Percentiles rank a stretch among this genome's conserved stretches.
phyloP scores from a whole-genome alignment of 2,329 filamentous ascomycete genomes.

The Colletotrichum sp. region DNA sequence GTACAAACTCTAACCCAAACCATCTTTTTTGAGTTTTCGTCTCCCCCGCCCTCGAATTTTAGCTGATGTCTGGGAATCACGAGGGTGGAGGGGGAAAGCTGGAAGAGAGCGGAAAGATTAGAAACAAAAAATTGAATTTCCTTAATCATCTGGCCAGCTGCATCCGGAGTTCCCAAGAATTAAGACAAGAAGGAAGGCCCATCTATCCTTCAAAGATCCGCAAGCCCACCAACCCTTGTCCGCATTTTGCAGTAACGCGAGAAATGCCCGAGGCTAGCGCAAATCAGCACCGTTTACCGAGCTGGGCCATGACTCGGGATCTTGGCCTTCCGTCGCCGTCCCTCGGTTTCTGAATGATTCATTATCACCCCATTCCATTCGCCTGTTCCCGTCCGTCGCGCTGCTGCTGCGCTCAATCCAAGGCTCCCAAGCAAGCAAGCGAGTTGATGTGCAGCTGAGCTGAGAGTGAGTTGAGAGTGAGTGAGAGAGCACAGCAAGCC shows the following conservation, averaged over 20 bases:
- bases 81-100: not conserved
- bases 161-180: not conserved
- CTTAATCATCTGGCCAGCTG: not conserved
- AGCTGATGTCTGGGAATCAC: not conserved
- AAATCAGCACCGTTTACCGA: not conserved
- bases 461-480: not conserved
- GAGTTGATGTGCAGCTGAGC: not conserved
- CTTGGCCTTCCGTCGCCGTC: slow-evolving; percentile 1
- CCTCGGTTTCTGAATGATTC: slow-evolving; percentile 10
- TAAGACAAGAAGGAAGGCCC: not conserved
- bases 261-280: slow-evolving; percentile 12
- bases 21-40: not conserved
- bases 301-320: slow-evolving; percentile 14
- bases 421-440: not conserved
- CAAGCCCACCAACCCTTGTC: not conserved
- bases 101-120: not conserved
- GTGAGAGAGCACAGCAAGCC: not conserved
- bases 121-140: not conserved
- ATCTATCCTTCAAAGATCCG: not conserved
- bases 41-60: not conserved
- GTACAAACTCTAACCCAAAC: not conserved
- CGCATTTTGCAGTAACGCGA: not conserved
- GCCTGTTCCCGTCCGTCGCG: not conserved
- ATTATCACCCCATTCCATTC: slow-evolving; percentile 12
- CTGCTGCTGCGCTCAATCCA: not conserved